Evolutionary conservation across 2,329 filamentous ascomycete species (phyloP).

Genomic region (Endoconidiophora polonica): DNA sequence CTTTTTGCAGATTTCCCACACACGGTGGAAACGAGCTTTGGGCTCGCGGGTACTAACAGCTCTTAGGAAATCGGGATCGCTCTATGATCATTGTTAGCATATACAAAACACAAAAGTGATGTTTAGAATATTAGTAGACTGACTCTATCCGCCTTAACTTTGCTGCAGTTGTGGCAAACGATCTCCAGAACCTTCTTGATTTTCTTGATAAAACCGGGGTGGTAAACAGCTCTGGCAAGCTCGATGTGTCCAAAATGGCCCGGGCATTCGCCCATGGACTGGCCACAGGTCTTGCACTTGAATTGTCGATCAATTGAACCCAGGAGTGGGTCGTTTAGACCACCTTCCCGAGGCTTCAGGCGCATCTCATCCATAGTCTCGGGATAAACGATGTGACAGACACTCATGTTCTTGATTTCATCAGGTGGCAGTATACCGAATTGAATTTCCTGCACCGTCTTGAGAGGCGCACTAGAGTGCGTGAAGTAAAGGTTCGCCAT

Average conservation of each 20-base stretch:
- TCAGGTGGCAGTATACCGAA: constrained; percentile 95
- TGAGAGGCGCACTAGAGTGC: constrained; percentile 87
- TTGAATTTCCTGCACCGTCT: constrained; percentile 97
- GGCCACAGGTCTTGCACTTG: constrained; percentile 90
- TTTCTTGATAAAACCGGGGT: constrained; percentile 92
- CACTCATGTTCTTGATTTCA: constrained; percentile 98
- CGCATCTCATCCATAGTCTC: constrained; percentile 98
- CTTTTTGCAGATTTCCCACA: constrained; percentile 84
- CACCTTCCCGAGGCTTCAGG: constrained; percentile 74
- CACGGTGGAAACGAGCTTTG: constrained; percentile 81
- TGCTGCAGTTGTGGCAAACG: constrained; percentile 97
- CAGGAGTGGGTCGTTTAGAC: constrained; percentile 87
- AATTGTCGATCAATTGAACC: constrained; percentile 92
- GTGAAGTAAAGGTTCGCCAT: constrained; percentile 90
- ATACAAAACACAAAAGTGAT: background rate
- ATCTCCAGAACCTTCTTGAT: constrained; percentile 98
- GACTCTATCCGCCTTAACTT: constrained; percentile 94
- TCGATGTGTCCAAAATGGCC: constrained; percentile 99
- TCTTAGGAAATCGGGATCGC: constrained; percentile 65
- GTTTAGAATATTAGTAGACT: constrained; percentile 38
- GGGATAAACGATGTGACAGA: constrained; percentile 90
- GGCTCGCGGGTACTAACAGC: constrained; percentile 77
- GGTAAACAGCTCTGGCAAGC: constrained; percentile 87
- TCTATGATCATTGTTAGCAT: constrained; percentile 49
- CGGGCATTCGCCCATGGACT: constrained; percentile 89